phyloP scores from a whole-genome alignment of 2,329 filamentous ascomycete genomes.

The Fusarium sp. region DNA sequence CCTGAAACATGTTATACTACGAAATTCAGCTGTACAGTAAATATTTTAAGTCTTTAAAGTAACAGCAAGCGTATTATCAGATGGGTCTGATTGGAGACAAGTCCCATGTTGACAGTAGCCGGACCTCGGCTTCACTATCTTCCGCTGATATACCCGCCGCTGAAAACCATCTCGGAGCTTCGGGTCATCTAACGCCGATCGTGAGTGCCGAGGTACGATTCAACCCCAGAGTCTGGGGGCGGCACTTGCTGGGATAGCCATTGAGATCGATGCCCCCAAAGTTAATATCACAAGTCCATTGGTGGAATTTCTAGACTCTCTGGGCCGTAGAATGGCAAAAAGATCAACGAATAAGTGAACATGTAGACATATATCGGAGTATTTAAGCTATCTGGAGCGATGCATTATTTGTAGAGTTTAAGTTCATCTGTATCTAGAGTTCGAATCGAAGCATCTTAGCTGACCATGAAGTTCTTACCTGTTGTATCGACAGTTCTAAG shows the following conservation, averaged over 20 bases:
- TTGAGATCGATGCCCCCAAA: not conserved
- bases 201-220: not conserved
- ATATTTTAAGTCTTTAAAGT: rapidly evolving
- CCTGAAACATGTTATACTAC: too few relatives aligned
- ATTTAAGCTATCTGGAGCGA: not conserved
- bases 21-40: not conserved
- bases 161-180: not conserved
- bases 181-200: not conserved
- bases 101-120: not conserved
- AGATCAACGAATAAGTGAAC: not conserved
- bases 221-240: not conserved
- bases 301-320: not conserved
- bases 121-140: not conserved
- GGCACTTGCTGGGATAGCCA: not conserved
- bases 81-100: not conserved
- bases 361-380: not conserved
- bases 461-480: not conserved
- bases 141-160: not conserved
- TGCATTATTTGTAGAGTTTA: not conserved
- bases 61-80: not conserved
- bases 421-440: rapidly evolving
- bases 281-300: not conserved
- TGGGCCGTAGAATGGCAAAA: not conserved
- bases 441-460: too few relatives aligned
- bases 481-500: not conserved